Evolutionary conservation across 441 rosid genomes (phyloP), one percentile per base, ranked within the genome.

Genomic region (Pelargonium citronellum): DNA sequence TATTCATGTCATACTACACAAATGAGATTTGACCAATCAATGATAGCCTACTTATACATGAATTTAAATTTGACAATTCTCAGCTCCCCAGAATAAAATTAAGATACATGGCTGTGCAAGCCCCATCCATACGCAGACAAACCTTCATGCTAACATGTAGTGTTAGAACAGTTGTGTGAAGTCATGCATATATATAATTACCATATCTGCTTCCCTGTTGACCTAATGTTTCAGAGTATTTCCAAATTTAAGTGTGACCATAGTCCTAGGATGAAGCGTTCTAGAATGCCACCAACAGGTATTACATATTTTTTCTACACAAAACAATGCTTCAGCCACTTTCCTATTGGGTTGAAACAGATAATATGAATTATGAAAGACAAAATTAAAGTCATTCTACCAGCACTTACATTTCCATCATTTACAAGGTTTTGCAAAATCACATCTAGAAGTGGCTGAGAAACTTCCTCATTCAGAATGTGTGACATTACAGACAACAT

Each of bases 381-480:
- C 67, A 17, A 15, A 63, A 44, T 30, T 53, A 69, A 55, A 55
- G 71, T 46, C 37, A 61, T 70, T 69, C 65, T 16, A 60, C 60
- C 68, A 72, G 71, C 69, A 53, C 80, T 78, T 78, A 83, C 99
- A 87, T 79, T 83, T 75, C 76, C 85, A 73, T 87, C 88, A 83
- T 87, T 85, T 47, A 87, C 68, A 75, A 95, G 99, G 84, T 84
- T 89, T 71, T 66, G 82, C 87, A 95, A 72, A 80, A 92, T 79
- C 76, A 85, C 78, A 61, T 86, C 84, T 51, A 79, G 67, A 77
- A 90, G 87, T 13, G 78, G 73, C 71, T 79, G 78, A 69, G 89
- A 85, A 74, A 84, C 80, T 84, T 92, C 97, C 86, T 95, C 99
- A 0, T 81, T 78, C 70, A 90, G 68, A 71, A 88, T 83, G 82